Conservation (phyloP, 192 early-diverging fungal genomes). For the Diversispora eburnea region DNA sequence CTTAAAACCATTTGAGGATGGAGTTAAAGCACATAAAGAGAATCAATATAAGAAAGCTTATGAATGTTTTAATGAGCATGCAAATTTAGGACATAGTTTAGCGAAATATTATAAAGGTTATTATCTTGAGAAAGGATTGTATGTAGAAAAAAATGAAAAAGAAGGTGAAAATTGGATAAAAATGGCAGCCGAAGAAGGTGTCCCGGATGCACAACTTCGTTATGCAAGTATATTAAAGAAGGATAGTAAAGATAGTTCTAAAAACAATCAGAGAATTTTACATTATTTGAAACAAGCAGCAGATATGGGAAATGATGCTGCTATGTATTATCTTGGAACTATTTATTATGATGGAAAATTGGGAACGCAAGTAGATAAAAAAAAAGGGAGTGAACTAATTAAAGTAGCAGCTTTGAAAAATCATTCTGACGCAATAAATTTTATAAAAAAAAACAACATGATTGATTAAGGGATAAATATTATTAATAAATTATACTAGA, state of each 20-base stretch:
- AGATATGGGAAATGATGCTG: constrained; percentile 1
- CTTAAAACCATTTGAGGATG: constrained; percentile 12
- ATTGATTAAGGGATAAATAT: no score
- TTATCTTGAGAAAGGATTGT: constrained; percentile 12
- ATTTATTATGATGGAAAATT: constrained; percentile 21
- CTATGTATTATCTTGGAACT: not conserved
- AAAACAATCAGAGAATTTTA: not conserved
- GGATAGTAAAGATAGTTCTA: not conserved
- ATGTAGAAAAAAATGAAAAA: not conserved
- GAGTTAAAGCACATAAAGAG: constrained; percentile 11
- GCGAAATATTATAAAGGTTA: constrained; percentile 27
- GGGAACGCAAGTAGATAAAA: not conserved
- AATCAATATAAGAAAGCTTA: not conserved
- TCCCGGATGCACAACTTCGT: constrained; percentile 22
- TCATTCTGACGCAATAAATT: constrained; percentile 5
- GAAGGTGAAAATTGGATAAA: not conserved
- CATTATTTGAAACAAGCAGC: constrained; percentile 9
- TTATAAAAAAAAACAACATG: no score
- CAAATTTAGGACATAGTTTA: not conserved
- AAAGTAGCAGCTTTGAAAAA: constrained; percentile 20
- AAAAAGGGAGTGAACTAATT: not conserved
- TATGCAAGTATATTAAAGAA: not conserved
- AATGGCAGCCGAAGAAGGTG: constrained; percentile 18
- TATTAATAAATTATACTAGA: no score
- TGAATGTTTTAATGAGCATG: constrained; percentile 20